Percentiles rank a stretch among this genome's conserved stretches.
phyloP scores from a whole-genome alignment of 2,329 filamentous ascomycete species.

The Alternaria alternata region DNA sequence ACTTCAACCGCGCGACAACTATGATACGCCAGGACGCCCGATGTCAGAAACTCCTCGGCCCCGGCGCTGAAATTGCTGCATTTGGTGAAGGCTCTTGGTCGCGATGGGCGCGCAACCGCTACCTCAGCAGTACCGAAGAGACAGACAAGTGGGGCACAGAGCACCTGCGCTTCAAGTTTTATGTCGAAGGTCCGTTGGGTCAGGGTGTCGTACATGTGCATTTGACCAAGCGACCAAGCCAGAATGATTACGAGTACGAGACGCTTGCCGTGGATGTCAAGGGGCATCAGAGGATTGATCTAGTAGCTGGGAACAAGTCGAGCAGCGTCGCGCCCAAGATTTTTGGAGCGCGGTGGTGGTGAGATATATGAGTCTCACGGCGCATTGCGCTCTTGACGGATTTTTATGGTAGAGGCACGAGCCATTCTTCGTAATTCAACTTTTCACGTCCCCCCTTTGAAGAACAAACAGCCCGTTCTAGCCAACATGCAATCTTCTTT shows the following conservation, averaged over 20 bases:
- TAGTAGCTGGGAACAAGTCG: conserved; percentile 40
- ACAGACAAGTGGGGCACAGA: conserved; percentile 79
- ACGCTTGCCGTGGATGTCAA: conserved; percentile 82
- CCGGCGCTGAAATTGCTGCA: conserved; percentile 75
- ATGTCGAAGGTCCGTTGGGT: conserved; percentile 80
- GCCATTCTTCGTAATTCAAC: not conserved
- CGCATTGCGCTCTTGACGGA: not conserved
- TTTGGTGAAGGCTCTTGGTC: conserved; percentile 83
- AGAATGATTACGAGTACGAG: conserved; percentile 77
- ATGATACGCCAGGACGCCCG: conserved; percentile 76
- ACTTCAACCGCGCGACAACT: conserved; percentile 88
- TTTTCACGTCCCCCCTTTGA: not conserved
- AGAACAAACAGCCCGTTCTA: not conserved
- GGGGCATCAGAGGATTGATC: conserved; percentile 63
- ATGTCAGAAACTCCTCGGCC: conserved; percentile 78
- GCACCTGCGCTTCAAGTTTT: conserved; percentile 84
- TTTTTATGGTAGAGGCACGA: not conserved
- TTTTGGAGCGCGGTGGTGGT: conserved; percentile 50
- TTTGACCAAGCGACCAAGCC: conserved; percentile 72
- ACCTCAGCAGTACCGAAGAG: conserved; percentile 68
- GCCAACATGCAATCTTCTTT: not conserved
- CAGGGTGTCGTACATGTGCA: conserved; percentile 79
- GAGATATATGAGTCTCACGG: not conserved
- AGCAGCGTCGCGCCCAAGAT: conserved; percentile 45
- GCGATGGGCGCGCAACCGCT: conserved; percentile 76